Percentiles rank a stretch among this genome's conserved stretches.
Evolutionary conservation across 2,329 filamentous ascomycete genomes (phyloP).

Genomic region (Mycogone perniciosa): DNA sequence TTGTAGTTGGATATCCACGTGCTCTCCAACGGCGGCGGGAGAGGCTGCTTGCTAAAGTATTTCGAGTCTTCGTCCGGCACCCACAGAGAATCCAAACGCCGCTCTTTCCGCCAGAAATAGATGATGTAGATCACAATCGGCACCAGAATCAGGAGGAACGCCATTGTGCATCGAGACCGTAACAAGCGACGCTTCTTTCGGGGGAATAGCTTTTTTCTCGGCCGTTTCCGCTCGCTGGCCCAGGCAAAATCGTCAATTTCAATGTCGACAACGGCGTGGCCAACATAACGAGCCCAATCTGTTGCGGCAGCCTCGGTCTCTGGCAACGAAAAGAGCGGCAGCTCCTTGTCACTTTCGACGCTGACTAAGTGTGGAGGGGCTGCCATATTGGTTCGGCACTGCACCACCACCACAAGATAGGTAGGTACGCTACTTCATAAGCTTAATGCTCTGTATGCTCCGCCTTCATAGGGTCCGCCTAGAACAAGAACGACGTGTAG

Average conservation of each 20-base stretch:
- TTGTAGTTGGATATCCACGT: conserved; percentile 41
- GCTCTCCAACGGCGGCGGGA: conserved; percentile 37
- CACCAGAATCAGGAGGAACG: conserved; percentile 29
- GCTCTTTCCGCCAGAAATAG: conserved; percentile 41
- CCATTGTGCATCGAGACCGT: conserved; percentile 22
- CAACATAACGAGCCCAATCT: background rate
- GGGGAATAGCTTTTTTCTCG: conserved; percentile 8
- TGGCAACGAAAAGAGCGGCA: conserved; percentile 9
- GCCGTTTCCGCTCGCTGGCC: conserved; percentile 1
- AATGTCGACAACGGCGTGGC: background rate
- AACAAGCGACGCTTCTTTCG: background rate
- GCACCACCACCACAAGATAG: background rate
- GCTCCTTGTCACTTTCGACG: background rate
- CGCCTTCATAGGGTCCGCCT: too few relatives aligned
- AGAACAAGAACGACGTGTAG: too few relatives aligned
- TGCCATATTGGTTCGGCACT: background rate
- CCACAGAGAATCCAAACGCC: conserved; percentile 40
- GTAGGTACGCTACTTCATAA: background rate
- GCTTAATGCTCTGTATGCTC: too few relatives aligned
- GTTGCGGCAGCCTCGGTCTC: background rate
- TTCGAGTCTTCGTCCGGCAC: conserved; percentile 40
- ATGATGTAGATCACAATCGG: conserved; percentile 26
- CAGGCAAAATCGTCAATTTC: conserved; percentile 2
- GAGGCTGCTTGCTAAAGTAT: conserved; percentile 42
- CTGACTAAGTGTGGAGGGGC: background rate